Conservation (phyloP, 306 rosid species). For the Cicer cuneatum region DNA sequence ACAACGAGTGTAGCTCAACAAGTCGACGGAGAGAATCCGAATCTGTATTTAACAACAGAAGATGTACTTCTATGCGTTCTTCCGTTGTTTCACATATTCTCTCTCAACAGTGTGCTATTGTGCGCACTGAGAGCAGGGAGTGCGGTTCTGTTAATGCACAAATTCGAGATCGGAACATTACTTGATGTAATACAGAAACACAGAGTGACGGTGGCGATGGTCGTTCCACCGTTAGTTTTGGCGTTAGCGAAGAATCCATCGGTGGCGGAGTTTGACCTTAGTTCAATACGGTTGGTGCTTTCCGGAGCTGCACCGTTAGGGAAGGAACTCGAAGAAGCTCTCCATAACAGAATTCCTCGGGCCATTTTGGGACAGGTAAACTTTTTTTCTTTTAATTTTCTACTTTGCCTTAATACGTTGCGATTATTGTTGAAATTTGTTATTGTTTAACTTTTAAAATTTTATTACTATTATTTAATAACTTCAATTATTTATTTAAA, state of each 20-base stretch:
- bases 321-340: constrained; percentile 81
- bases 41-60: constrained; percentile 55
- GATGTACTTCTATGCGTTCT: constrained; percentile 84
- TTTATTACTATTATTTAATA: no score
- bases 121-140: constrained; percentile 72
- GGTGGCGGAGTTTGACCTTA: constrained; percentile 68
- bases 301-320: constrained; percentile 95
- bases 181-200: constrained; percentile 60
- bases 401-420: no score
- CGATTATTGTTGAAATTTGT: no score
- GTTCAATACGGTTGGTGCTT: constrained; percentile 67
- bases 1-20: constrained; percentile 86
- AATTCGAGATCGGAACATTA: constrained; percentile 75
- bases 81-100: constrained; percentile 83
- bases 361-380: constrained; percentile 85
- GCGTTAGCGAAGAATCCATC: constrained; percentile 75
- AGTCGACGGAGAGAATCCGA: constrained; percentile 90
- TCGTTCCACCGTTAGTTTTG: constrained; percentile 88
- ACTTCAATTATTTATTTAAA: no score
- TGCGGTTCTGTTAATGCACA: constrained; percentile 69
- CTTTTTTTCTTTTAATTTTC: background rate
- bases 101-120: constrained; percentile 68
- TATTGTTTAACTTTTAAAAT: no score
- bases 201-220: constrained; percentile 73
- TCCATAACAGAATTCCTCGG: constrained; percentile 63